Evolutionary conservation across 345 rosid genomes (phyloP).

Genomic region (Eucalyptus decipiens): DNA sequence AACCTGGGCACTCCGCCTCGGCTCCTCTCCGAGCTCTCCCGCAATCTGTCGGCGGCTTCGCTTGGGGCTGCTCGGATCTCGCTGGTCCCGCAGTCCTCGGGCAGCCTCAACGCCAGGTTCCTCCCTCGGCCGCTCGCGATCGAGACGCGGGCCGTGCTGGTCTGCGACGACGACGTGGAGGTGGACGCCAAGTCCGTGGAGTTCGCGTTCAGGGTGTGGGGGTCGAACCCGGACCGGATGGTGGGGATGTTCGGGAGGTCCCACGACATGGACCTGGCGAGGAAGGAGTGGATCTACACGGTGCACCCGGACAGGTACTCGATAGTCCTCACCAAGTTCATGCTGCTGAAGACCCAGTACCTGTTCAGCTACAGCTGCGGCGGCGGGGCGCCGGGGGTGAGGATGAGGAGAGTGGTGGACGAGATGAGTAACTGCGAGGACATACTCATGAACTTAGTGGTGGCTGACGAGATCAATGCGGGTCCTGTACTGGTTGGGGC

Average conservation of each 20-base stretch:
- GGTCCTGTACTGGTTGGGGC: conserved; percentile 8
- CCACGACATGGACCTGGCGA: conserved; percentile 2
- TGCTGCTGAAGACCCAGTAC: conserved; percentile 2
- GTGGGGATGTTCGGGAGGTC: conserved; percentile 7
- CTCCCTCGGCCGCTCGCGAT: background rate
- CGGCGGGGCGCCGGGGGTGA: background rate
- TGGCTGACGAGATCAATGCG: background rate
- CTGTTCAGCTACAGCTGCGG: conserved; percentile 4
- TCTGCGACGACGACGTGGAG: conserved; percentile 9
- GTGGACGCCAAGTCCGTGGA: conserved; percentile 5
- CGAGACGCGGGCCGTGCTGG: background rate
- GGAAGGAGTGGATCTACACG: conserved; percentile 11
- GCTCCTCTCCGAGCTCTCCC: conserved; percentile 1
- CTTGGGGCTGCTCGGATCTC: background rate
- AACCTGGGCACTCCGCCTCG: background rate
- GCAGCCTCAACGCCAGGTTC: conserved; percentile 8
- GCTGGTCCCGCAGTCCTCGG: background rate
- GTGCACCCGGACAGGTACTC: conserved; percentile 5
- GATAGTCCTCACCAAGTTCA: conserved; percentile 6
- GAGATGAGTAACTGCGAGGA: conserved; percentile 9
- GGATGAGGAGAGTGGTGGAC: conserved; percentile 1
- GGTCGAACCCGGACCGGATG: background rate
- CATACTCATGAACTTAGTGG: conserved; percentile 6
- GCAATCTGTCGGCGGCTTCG: background rate
- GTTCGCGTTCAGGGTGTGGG: conserved; percentile 4